Percentiles rank a stretch among this genome's conserved stretches.
phyloP scores from a whole-genome alignment of 306 rosid genomes.

The Pueraria montana region DNA sequence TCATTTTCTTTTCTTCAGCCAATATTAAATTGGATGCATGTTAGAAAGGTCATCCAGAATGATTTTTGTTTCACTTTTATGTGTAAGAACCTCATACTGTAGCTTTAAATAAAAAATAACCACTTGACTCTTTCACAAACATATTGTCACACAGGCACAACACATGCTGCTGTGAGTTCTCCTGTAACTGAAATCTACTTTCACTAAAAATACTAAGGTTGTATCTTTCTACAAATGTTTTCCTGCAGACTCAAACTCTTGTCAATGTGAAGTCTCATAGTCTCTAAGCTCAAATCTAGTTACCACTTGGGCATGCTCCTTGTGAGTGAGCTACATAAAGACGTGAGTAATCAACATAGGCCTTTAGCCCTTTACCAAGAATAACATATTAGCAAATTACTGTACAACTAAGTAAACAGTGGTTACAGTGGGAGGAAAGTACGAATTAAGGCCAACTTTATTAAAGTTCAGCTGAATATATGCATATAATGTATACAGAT shows the following conservation, averaged over 20 bases:
- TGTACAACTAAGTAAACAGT: not conserved
- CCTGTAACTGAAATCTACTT: not conserved
- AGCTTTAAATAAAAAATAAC: not conserved
- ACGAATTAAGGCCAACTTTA: not conserved
- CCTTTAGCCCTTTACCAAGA: not conserved
- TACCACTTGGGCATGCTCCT: not conserved
- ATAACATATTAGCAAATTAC: not conserved
- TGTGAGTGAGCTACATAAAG: not conserved
- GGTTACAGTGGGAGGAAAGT: not conserved
- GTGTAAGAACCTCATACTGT: not conserved
- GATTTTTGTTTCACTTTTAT: not conserved
- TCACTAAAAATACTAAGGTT: not conserved
- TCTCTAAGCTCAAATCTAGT: not conserved
- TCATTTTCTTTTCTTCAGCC: slow-evolving; percentile 13
- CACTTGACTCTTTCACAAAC: not conserved
- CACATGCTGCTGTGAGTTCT: not conserved
- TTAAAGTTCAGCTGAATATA: not conserved
- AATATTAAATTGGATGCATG: slow-evolving; percentile 35
- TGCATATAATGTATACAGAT: not conserved
- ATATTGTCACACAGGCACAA: not conserved
- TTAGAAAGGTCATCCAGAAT: not conserved
- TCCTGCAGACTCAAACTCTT: not conserved
- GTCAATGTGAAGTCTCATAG: not conserved
- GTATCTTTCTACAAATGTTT: not conserved
- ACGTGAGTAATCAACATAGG: not conserved